Percentiles rank a stretch among this genome's conserved stretches.
These are phyloP conservation scores for Colletotrichum magnum DNA, from an alignment of 2,329 filamentous ascomycete species.

Conservation along the genomic window DNA sequence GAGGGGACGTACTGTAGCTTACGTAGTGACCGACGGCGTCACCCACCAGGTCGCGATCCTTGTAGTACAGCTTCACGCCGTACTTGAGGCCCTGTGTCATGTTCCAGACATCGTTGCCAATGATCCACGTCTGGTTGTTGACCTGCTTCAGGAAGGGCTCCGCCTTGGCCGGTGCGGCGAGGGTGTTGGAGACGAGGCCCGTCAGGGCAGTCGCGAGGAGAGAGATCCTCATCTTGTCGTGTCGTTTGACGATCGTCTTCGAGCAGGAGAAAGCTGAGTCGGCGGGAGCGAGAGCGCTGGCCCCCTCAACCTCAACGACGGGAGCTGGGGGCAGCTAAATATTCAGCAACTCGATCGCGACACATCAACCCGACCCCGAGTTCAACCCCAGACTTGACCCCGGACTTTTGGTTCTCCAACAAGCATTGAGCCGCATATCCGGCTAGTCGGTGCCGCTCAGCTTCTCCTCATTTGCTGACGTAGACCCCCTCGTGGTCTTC, in stretches of 20 bases:
- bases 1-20: slow-evolving; percentile 46
- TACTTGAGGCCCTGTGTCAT: slow-evolving; percentile 46
- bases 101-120: slow-evolving; percentile 51
- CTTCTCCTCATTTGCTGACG: slow-evolving; percentile 10
- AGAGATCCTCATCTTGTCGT: slow-evolving; percentile 23
- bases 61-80: slow-evolving; percentile 47
- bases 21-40: slow-evolving; percentile 50
- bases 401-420: not conserved
- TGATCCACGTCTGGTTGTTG: slow-evolving; percentile 47
- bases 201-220: slow-evolving; percentile 24
- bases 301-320: not conserved
- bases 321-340: not conserved
- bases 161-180: slow-evolving; percentile 16
- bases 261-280: not conserved
- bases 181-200: slow-evolving; percentile 13
- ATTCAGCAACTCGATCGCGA: not conserved
- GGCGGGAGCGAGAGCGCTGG: not conserved
- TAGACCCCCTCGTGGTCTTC: slow-evolving; percentile 7
- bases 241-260: not conserved
- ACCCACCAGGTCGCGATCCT: slow-evolving; percentile 49
- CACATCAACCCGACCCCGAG: slow-evolving; percentile 6
- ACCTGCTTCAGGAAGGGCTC: slow-evolving; percentile 47
- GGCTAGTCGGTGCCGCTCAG: slow-evolving; percentile 20
- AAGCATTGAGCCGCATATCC: slow-evolving; percentile 18
- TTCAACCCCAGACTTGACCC: slow-evolving; percentile 4